Conservation (phyloP, 2,329 filamentous ascomycete genomes). For the Fusarium algeriense region DNA sequence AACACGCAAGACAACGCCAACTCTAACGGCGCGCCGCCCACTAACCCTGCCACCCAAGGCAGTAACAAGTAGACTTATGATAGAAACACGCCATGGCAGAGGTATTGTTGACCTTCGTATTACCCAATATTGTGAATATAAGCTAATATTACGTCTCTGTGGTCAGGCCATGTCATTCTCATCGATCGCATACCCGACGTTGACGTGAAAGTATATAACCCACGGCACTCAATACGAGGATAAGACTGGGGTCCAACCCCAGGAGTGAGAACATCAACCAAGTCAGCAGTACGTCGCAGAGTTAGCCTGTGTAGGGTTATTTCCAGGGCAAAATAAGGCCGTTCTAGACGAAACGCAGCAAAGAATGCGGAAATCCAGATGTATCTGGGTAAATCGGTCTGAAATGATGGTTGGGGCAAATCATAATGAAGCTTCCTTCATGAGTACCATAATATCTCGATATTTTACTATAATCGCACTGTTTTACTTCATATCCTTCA, state of each 20-base stretch:
- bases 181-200: background rate
- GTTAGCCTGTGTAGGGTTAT: background rate
- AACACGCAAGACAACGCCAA: background rate
- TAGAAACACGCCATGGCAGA: rapidly evolving
- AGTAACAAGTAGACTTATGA: background rate
- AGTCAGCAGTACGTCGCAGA: rapidly evolving
- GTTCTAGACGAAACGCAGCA: background rate
- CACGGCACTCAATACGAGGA: background rate
- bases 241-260: background rate
- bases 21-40: background rate
- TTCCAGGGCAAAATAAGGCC: background rate
- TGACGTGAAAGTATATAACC: background rate
- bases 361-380: too few relatives aligned
- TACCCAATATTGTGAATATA: rapidly evolving
- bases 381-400: too few relatives aligned
- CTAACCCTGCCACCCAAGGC: background rate
- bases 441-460: too few relatives aligned
- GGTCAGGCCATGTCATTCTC: rapidly evolving
- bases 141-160: background rate
- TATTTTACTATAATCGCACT: too few relatives aligned
- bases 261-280: background rate
- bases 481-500: too few relatives aligned
- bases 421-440: too few relatives aligned
- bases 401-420: too few relatives aligned
- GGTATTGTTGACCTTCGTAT: background rate